Base-by-base conservation (phyloP, 2,329 filamentous ascomycete genomes). In the Microdochium paspali region DNA sequence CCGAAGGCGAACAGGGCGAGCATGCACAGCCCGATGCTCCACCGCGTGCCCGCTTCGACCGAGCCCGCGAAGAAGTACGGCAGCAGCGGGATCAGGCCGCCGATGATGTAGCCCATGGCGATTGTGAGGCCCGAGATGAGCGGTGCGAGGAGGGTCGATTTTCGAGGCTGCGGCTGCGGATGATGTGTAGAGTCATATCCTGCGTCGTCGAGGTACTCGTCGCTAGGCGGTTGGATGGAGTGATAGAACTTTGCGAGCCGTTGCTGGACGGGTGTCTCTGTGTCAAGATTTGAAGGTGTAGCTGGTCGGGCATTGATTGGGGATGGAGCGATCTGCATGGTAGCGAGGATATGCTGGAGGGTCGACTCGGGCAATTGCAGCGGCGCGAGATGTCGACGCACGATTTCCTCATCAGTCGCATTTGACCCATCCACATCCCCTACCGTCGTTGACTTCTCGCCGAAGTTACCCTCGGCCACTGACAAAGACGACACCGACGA, bases 41-140 rank as follows among this genome's bases (percentile, higher is more conserved):
- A 75, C 30, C 74, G 70, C 45, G 90, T 65, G 0, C 73, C 75
- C n/a, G 68, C 56, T 23, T 61, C 59, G 7, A 76, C 67, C 21
- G 61, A 60, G 13, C 54, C 49, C 60, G 77, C 68, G 53, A 84
- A 69, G 53, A 87, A 82, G 65, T 88, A 88, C 0, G 84, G 84
- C 39, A 85, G 64, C 56, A 87, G 72, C 13, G 84, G 84, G n/a
- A 87, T 74, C 47, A 87, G 69, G 0, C 84, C 84, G 20, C 84
- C 84, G 21, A 87, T 62, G 46, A 87, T 81, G 61, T 88, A 88
- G 30, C 82, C 82, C 15, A 80, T 57, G 0, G 82, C 80, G 56
- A 88, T 84, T 9, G 80, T 86, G 24, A 81, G 53, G 2, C 81
- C 84, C 0, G 78, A 82, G 42, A 79, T 62, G 62, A 62, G 73